phyloP scores from a whole-genome alignment of 805 yeast genomes.

The Lipomyces sp. region DNA sequence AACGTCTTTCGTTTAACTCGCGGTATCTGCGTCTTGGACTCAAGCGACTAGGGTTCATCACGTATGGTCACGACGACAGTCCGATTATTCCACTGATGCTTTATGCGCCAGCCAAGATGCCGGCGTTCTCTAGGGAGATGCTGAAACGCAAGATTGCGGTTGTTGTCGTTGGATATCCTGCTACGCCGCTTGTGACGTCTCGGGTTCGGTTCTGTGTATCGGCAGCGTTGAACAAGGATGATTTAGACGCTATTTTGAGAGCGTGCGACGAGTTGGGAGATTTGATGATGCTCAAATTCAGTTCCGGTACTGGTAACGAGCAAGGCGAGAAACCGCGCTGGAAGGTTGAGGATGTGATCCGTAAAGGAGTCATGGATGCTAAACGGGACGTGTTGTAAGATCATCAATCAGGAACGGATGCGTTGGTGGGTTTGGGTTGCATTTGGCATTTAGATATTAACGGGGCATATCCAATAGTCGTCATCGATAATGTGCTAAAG shows the following conservation, averaged over 20 bases:
- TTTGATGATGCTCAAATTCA: constrained; percentile 69
- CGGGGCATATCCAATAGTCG: background rate
- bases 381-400: constrained; percentile 28
- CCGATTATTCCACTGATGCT: constrained; percentile 91
- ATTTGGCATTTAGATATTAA: background rate
- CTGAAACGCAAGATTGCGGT: constrained; percentile 83
- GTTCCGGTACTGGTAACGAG: constrained; percentile 70
- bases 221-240: constrained; percentile 90
- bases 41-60: constrained; percentile 90
- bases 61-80: constrained; percentile 92
- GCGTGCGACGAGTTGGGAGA: constrained; percentile 81
- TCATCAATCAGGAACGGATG: background rate
- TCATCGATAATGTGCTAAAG: background rate
- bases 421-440: background rate
- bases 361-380: constrained; percentile 67
- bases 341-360: constrained; percentile 77
- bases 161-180: constrained; percentile 97
- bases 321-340: constrained; percentile 67
- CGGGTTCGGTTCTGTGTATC: constrained; percentile 93
- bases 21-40: constrained; percentile 89
- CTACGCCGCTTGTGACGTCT: constrained; percentile 87
- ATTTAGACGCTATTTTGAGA: constrained; percentile 77
- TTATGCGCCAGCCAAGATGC: constrained; percentile 93
- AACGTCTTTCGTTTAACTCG: constrained; percentile 94
- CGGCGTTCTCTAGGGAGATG: constrained; percentile 84